Percentiles rank a stretch among this genome's conserved stretches.
Conservation (phyloP, 306 rosid genomes). For the Crotalaria pallida region DNA sequence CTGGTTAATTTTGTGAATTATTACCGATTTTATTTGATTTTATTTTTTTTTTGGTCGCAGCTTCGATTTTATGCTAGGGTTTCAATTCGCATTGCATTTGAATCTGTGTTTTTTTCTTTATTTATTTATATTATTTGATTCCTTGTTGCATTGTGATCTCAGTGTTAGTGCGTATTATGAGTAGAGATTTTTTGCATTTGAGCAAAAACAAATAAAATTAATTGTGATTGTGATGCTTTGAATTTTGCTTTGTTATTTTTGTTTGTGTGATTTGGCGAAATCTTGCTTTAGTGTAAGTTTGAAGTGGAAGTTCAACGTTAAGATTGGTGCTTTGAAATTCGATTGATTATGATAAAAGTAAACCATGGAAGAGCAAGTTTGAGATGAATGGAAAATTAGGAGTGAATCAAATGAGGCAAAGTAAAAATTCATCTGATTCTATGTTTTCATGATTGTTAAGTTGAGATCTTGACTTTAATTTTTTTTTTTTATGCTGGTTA, state of each 20-base stretch:
- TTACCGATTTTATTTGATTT: neutral
- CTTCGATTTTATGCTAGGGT: neutral
- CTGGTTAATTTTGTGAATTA: neutral
- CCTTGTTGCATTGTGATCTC: constrained; percentile 13
- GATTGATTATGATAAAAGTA: neutral
- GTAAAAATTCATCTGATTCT: neutral
- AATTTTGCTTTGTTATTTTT: neutral
- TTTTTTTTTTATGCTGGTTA: constrained; percentile 4
- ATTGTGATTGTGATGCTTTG: neutral
- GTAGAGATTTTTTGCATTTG: neutral
- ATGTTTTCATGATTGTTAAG: neutral
- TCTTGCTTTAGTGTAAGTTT: neutral
- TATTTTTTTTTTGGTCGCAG: neutral
- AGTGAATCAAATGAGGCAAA: neutral
- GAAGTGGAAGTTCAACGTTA: constrained; percentile 5
- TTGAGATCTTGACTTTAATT: constrained; percentile 19
- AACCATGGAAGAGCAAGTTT: neutral
- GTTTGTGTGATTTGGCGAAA: neutral
- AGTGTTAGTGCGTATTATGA: neutral
- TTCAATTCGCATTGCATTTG: constrained; percentile 18
- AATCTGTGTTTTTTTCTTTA: constrained; percentile 14
- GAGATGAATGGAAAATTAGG: neutral
- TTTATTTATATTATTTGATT: constrained; percentile 16
- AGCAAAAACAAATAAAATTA: neutral
- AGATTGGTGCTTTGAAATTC: constrained; percentile 5